Base-by-base conservation (phyloP, 345 rosid species). In the Citrus reticulata region DNA sequence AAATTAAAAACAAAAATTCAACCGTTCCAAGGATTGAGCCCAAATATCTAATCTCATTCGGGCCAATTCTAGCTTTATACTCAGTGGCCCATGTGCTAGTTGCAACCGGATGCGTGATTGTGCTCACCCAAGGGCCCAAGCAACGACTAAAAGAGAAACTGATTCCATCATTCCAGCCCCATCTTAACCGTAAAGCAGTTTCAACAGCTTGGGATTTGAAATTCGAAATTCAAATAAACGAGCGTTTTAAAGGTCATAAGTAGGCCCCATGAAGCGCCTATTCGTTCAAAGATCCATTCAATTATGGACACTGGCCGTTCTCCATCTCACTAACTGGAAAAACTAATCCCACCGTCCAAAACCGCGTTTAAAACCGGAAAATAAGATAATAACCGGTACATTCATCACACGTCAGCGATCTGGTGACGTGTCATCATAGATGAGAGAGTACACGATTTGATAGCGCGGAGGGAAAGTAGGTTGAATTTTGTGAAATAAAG, bases 191-290 rank as follows among this genome's bases (percentile, higher is more conserved):
- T 57, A 68, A 55, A 67, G 79, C 67, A 77, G 73, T 77, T 77
- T 77, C 57, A 77, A 77, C 73, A 58, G 79, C 73, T 37, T 37
- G 9, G 30, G 57, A 68, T 77, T 77, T 37, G 73, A 77, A 77
- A 34, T 77, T 77, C 25, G 63, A 77, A 77, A 55, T 67, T 77
- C 39, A 37, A 77, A 67, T 54, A 6, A 17, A 19, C 25, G 79
- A 77, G 73, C 73, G 67, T 57, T 51, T 51, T 19, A 3, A 11
- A 2, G 39, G 61, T 54, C 65, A 14, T 22, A 2, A 34, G 57
- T 67, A 58, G 79, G 79, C 42, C 67, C 79, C 63, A 37, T 10
- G 39, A 16, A 17, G 66, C 67, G 66, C 65, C 24, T 32, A 55
- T 7, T 72, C 73, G 42, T 68, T 77, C 73, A 68, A 77, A 77